Evolutionary conservation across 1,139 yeast genomes (phyloP), one percentile per base, ranked within the genome.

Genomic region (Sugiyamaella xylanicola): DNA sequence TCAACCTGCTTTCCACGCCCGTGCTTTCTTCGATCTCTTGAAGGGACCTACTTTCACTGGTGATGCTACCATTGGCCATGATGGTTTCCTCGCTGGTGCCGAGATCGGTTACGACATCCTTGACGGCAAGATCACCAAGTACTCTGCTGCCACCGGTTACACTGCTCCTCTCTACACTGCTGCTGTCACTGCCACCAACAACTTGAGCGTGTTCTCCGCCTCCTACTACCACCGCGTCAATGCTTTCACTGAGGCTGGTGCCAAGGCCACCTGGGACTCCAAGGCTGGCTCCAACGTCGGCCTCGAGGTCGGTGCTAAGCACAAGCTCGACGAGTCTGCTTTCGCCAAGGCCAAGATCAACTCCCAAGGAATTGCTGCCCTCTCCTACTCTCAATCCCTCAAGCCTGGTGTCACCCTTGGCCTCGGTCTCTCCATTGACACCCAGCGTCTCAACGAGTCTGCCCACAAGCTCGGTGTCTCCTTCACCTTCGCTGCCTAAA

Each of bases 391-490:
- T 74, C 98, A 93, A 80, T 84, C 83, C 69, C 84, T 93, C 77
- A 89, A 95, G 81, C 96, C 96, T 61, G 98, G 98, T 77, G 97
- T 95, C 70, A 90, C 88, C 73, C 82, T 93, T 71, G 99, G 99
- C 75, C 84, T 95, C 66, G 99, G 99, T 82, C 87, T 96, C 71
- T 90, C 96, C 65, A 87, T 95, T 77, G 97, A 93, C 76, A 95
- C 97, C 68, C 85, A 91, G 78, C 89, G 93, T 79, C 84, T 93
- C 74, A 86, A 91, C 74, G 97, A 92, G 82, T 91, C 97, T 65
- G 97, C 95, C 72, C 99, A 93, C 86, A 92, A 95, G 85, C 82
- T 93, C 71, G 99, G 99, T 77, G 82, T 89, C 81, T 89, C 96
- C 60, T 83, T 93, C 76, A 83, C 96, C 65, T 92, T 92, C 80